Conservation (phyloP, 2,329 filamentous ascomycete species). For the Tolypocladium capitatum region DNA sequence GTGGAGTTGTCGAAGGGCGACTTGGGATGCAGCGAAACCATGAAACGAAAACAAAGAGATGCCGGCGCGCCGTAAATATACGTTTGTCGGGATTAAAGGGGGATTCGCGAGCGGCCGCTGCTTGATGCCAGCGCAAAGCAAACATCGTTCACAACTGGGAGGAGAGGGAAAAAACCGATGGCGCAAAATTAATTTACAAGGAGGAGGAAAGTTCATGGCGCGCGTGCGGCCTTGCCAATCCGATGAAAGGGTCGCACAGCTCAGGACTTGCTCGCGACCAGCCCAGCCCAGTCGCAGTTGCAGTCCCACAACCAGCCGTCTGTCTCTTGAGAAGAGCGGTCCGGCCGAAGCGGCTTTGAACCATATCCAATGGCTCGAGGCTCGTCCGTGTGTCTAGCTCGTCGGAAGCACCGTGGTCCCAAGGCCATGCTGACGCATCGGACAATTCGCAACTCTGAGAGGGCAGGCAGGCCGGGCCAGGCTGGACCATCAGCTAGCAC, state of each 20-base stretch:
- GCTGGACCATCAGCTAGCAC: constrained; percentile 10
- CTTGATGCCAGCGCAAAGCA: neutral
- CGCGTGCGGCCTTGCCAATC: neutral
- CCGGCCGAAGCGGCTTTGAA: constrained; percentile 1
- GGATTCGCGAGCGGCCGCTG: neutral
- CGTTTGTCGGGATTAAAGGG: neutral
- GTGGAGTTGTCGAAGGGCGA: neutral
- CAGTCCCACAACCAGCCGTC: constrained; percentile 3
- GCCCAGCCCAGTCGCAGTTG: neutral
- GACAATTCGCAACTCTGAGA: constrained; percentile 3
- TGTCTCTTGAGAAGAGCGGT: neutral
- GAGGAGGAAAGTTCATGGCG: neutral
- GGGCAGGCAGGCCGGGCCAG: constrained; percentile 6
- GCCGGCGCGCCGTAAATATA: neutral
- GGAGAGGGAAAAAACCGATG: neutral
- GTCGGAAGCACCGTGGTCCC: neutral
- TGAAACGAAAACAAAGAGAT: neutral
- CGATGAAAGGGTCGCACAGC: neutral
- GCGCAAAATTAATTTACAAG: neutral
- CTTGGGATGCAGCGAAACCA: neutral
- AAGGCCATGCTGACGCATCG: neutral
- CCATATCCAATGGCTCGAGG: constrained; percentile 1
- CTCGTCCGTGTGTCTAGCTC: neutral
- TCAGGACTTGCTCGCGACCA: neutral
- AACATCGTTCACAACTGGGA: neutral